These are phyloP conservation scores for Coprinopsis marcescibilis DNA, from an alignment of 768 basidiomycete species.

Conservation along the genomic window DNA sequence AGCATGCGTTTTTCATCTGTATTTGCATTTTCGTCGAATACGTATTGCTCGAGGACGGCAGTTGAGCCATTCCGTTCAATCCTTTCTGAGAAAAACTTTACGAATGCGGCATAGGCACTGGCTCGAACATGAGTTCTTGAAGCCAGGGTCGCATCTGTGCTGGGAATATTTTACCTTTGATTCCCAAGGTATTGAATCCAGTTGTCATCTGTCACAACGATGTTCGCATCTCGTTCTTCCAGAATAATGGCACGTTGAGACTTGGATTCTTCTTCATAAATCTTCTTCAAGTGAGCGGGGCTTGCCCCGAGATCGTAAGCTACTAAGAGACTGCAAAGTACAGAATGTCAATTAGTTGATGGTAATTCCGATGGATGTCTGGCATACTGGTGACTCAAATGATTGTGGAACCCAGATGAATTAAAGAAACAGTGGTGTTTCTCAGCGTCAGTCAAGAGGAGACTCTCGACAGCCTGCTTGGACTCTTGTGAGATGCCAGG, in stretches of 20 bases:
- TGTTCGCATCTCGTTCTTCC: constrained; percentile 28
- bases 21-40: constrained; percentile 36
- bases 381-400: constrained; percentile 53
- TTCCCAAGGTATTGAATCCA: constrained; percentile 47
- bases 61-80: constrained; percentile 32
- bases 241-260: constrained; percentile 34
- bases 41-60: constrained; percentile 40
- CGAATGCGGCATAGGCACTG: constrained; percentile 34
- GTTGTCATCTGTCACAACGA: constrained; percentile 36
- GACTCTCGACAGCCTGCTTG: constrained; percentile 34
- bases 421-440: constrained; percentile 47
- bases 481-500: constrained; percentile 41
- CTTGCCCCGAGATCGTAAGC: constrained; percentile 54
- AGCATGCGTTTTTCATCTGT: constrained; percentile 30
- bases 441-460: constrained; percentile 43
- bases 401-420: constrained; percentile 42
- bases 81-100: constrained; percentile 35
- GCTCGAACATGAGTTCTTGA: background rate
- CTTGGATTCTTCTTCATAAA: constrained; percentile 37
- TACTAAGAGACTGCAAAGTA: constrained; percentile 38
- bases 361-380: background rate
- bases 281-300: constrained; percentile 38
- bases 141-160: background rate
- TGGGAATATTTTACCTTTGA: constrained; percentile 30
- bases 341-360: background rate